Evolutionary conservation across 768 basidiomycete species (phyloP).

Genomic region (Russula sp.): DNA sequence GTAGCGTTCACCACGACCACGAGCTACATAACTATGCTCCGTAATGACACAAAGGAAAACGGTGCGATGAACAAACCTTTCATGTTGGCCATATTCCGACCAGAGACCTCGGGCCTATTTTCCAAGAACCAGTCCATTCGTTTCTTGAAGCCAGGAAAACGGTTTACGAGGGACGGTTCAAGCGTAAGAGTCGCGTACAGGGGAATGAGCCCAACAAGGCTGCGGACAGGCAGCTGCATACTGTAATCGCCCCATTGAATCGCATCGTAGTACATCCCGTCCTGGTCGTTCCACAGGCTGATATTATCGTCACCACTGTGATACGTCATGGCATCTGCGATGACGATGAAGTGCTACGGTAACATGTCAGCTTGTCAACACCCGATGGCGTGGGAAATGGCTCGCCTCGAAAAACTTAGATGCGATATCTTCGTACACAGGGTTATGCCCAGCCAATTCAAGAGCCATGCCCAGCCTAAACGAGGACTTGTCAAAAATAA

Average conservation of each 20-base stretch:
- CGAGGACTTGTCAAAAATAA: slow-evolving; percentile 15
- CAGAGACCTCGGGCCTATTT: slow-evolving; percentile 82
- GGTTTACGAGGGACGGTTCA: slow-evolving; percentile 83
- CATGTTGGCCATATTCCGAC: slow-evolving; percentile 96
- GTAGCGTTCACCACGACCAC: slow-evolving; percentile 80
- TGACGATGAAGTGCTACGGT: slow-evolving; percentile 91
- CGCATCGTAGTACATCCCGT: slow-evolving; percentile 98
- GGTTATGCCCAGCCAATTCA: slow-evolving; percentile 95
- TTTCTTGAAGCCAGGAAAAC: slow-evolving; percentile 98
- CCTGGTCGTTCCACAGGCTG: slow-evolving; percentile 93
- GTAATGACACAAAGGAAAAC: not conserved
- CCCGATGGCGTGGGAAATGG: not conserved
- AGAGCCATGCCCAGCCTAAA: slow-evolving; percentile 92
- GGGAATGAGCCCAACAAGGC: slow-evolving; percentile 96
- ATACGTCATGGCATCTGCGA: slow-evolving; percentile 98
- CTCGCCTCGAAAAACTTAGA: slow-evolving; percentile 92
- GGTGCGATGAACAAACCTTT: slow-evolving; percentile 49
- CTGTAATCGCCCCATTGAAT: slow-evolving; percentile 83
- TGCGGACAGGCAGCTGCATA: slow-evolving; percentile 90
- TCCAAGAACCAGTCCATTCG: slow-evolving; percentile 98
- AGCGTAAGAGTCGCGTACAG: slow-evolving; percentile 93
- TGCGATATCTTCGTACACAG: slow-evolving; percentile 97
- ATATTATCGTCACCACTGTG: slow-evolving; percentile 70
- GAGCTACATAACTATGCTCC: slow-evolving; percentile 33
- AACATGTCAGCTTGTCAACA: slow-evolving; percentile 4